A percentile compares a stretch with the other conserved stretches of the same genome.
Evolutionary conservation across 192 early-diverging fungal species (phyloP).

Genomic region (Cetraspora pellucida): DNA sequence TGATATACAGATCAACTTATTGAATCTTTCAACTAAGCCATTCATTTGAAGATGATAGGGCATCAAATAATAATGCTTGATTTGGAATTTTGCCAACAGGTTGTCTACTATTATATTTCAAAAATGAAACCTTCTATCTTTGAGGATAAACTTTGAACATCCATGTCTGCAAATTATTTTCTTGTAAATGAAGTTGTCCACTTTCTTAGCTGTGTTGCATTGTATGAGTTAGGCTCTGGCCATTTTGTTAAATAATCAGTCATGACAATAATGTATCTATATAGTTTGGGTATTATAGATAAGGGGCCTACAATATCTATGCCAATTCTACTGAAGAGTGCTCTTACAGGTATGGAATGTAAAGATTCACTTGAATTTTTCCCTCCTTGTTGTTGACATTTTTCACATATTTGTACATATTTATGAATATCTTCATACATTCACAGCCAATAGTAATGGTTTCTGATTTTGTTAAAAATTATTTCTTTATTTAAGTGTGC

Average conservation of each 20-base stretch:
- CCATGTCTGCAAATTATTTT: slow-evolving; percentile 37
- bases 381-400: neutral
- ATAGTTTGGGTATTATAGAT: slow-evolving; percentile 5
- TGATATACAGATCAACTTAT: neutral
- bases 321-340: neutral
- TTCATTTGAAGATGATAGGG: slow-evolving; percentile 5
- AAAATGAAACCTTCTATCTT: slow-evolving; percentile 36
- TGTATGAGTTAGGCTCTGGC: slow-evolving; percentile 34
- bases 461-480: neutral
- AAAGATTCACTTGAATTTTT: neutral
- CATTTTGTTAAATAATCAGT: slow-evolving; percentile 43
- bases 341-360: neutral
- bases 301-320: slow-evolving; percentile 16
- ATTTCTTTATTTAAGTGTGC: neutral
- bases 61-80: neutral
- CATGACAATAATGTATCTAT: slow-evolving; percentile 33
- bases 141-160: slow-evolving; percentile 32
- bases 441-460: neutral
- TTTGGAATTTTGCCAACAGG: neutral
- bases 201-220: slow-evolving; percentile 26
- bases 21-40: neutral
- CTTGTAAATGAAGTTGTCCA: slow-evolving; percentile 37
- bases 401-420: neutral
- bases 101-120: neutral
- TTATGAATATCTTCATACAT: neutral